Evolutionary conservation across 306 rosid species (phyloP), one percentile per base, ranked within the genome.

Genomic region (Glycyrrhiza uralensis): DNA sequence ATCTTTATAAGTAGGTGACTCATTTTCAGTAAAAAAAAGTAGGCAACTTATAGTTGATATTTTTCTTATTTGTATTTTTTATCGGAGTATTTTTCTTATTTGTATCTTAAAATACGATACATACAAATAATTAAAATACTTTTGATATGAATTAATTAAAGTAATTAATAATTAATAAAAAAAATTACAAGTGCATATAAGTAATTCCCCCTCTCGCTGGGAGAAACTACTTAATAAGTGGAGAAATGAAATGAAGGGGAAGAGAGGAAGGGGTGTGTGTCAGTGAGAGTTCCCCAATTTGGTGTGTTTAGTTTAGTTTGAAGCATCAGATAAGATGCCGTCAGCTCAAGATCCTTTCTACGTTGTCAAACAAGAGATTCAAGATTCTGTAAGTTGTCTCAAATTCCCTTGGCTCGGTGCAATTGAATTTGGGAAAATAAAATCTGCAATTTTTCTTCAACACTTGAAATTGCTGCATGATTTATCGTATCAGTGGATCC

Each of bases 261-360:
- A 57, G 52, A 56, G 10, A 45, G 8, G 6, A 11, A n/a, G n/a
- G 23, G 1, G 74, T 12, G 35, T 71, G 29, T 44, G 5, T 44
- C 18, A 45, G 14, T 57, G 20, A 15, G n/a, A n/a, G n/a, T 41
- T 20, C 28, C 7, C 17, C 51, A 49, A 60, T 47, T 18, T 38
- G 1, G 4, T 13, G n/a, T 47, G 22, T 15, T 22, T 13, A 28
- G 35, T 44, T n/a, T n/a, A n/a, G n/a, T n/a, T n/a, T 58, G 32
- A 5, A n/a, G 59, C 65, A 35, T 17, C 19, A 19, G 19, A 42
- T 65, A 83, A 55, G 71, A 95, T 91, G 99, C 96, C 97, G 47
- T 95, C 91, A 4, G 97, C 96, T 69, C 96, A 92, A 76, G 99
- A 95, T 83, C 99, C 99, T 7, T 95, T 95, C 76, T 95, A 95